Evolutionary conservation across 768 basidiomycete species (phyloP).

Genomic region (Pulveroboletus sp.): DNA sequence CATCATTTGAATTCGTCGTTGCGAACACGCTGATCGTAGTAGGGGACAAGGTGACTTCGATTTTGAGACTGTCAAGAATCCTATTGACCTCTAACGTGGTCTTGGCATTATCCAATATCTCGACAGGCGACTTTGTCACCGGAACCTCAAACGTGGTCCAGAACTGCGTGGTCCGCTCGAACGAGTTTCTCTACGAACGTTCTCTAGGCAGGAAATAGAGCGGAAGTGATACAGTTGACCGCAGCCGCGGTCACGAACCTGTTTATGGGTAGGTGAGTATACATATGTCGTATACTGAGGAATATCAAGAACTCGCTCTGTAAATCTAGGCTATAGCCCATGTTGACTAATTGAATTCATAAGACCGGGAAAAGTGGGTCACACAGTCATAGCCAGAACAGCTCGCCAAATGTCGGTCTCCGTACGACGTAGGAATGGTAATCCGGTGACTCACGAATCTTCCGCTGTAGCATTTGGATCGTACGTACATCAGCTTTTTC

Average conservation of each 20-base stretch:
- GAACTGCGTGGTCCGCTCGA: constrained; percentile 15
- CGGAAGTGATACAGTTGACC: constrained; percentile 27
- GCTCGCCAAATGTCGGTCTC: constrained; percentile 77
- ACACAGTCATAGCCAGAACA: constrained; percentile 61
- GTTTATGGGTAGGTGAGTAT: neutral
- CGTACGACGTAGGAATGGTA: neutral
- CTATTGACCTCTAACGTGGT: constrained; percentile 2
- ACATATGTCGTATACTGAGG: neutral
- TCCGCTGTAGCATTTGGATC: constrained; percentile 65
- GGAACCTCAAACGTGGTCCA: neutral
- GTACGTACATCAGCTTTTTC: constrained; percentile 83
- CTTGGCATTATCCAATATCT: neutral
- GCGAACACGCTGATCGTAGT: constrained; percentile 1
- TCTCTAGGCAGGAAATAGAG: constrained; percentile 23
- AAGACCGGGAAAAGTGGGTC: constrained; percentile 74
- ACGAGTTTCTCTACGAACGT: constrained; percentile 27
- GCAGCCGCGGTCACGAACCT: constrained; percentile 25
- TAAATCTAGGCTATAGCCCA: constrained; percentile 76
- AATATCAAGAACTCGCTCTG: constrained; percentile 45
- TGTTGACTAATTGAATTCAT: constrained; percentile 69
- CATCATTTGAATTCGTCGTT: neutral
- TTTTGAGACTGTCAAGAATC: constrained; percentile 9
- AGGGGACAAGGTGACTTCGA: neutral
- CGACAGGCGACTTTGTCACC: neutral
- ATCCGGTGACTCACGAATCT: constrained; percentile 56